phyloP scores from a whole-genome alignment of 345 rosid species.

The Eucalyptus urophylla region DNA sequence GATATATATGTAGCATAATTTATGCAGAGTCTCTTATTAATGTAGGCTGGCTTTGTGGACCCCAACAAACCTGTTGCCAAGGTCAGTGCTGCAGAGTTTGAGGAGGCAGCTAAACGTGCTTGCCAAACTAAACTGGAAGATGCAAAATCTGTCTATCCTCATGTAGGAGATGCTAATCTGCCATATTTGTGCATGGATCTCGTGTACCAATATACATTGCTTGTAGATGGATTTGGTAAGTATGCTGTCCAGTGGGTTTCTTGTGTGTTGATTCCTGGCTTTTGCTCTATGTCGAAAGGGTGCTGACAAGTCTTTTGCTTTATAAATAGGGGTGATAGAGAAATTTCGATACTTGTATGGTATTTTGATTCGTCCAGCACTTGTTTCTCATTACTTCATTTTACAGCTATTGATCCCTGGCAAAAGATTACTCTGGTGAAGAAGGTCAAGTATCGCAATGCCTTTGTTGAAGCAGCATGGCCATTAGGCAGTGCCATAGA shows the following conservation, averaged over 20 bases:
- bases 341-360: background rate
- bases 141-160: constrained; percentile 37
- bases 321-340: background rate
- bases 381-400: background rate
- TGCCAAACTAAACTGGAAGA: constrained; percentile 64
- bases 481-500: constrained; percentile 97
- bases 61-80: constrained; percentile 50
- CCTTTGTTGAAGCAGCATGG: constrained; percentile 95
- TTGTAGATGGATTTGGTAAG: constrained; percentile 86
- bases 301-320: background rate
- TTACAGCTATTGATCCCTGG: constrained; percentile 55
- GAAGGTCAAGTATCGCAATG: constrained; percentile 51
- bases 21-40: background rate
- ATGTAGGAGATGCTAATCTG: constrained; percentile 35
- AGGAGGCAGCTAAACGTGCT: constrained; percentile 77
- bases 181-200: constrained; percentile 96
- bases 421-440: constrained; percentile 82
- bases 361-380: background rate
- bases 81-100: constrained; percentile 67
- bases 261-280: background rate
- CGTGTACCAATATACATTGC: constrained; percentile 70
- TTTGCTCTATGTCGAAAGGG: background rate
- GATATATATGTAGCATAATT: background rate
- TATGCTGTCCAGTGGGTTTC: background rate
- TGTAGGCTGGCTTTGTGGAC: constrained; percentile 74